phyloP scores from a whole-genome alignment of 75 land plant species.

The Picea sitchensis region DNA sequence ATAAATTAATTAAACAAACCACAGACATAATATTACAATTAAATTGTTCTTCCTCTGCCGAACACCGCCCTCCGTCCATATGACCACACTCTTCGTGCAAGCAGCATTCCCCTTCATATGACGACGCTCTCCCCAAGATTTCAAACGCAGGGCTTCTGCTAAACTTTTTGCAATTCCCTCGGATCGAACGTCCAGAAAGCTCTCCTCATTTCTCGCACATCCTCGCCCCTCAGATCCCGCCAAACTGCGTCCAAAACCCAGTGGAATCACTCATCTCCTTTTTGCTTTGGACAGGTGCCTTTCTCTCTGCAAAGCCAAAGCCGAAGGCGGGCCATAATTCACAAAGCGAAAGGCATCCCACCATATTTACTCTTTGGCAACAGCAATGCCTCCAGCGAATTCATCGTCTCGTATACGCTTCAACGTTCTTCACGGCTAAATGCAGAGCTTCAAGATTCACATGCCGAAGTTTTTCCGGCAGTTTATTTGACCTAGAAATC shows the following conservation, averaged over 20 bases:
- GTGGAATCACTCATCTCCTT: background rate
- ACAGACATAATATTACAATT: too few species aligned
- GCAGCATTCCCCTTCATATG: too few species aligned
- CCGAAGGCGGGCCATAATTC: background rate
- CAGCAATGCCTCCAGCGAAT: background rate
- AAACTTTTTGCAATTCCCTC: too few species aligned
- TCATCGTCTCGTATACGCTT: background rate
- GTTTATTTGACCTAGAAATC: background rate
- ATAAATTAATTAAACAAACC: too few species aligned
- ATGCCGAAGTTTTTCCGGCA: background rate
- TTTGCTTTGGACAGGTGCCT: constrained; percentile 1
- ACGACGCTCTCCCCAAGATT: too few species aligned
- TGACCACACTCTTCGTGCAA: too few species aligned
- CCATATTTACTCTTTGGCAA: background rate
- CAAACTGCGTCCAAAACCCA: background rate
- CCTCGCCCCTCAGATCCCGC: background rate
- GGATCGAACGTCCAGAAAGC: too few species aligned
- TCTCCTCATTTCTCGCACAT: too few species aligned
- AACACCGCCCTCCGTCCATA: too few species aligned
- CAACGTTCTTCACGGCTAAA: background rate
- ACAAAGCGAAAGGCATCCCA: background rate
- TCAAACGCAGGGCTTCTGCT: too few species aligned
- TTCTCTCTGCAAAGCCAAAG: background rate
- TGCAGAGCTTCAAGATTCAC: background rate
- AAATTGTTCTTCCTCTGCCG: too few species aligned